These are phyloP conservation scores for Rhodocollybia butyracea DNA, from an alignment of 768 basidiomycete species.

Conservation along the genomic window DNA sequence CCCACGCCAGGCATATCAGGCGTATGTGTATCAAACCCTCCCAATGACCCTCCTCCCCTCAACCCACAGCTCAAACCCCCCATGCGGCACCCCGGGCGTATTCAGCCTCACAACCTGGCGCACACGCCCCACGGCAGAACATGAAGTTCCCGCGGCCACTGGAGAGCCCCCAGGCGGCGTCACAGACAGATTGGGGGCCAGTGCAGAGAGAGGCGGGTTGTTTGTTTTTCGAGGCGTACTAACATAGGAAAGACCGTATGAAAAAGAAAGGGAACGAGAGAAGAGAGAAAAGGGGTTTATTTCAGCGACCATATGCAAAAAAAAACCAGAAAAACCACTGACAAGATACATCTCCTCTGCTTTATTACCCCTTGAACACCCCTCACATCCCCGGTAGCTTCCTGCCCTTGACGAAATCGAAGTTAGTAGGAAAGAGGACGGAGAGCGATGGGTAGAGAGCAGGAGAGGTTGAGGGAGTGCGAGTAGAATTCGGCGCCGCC, in stretches of 20 bases:
- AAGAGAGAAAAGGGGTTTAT: no score
- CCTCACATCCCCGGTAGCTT: constrained; percentile 72
- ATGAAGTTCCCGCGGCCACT: constrained; percentile 70
- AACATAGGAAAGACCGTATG: neutral
- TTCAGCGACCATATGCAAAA: no score
- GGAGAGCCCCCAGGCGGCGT: constrained; percentile 66
- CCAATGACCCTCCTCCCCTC: constrained; percentile 53
- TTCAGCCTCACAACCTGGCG: constrained; percentile 70
- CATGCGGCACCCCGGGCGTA: constrained; percentile 67
- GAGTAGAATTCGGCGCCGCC: constrained; percentile 76
- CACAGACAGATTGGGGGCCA: constrained; percentile 60
- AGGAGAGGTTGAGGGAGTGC: constrained; percentile 35
- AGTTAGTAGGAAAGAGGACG: constrained; percentile 73
- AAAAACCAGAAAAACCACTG: constrained; percentile 78
- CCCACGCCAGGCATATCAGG: no score
- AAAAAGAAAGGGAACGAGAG: neutral
- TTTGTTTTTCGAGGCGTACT: constrained; percentile 77
- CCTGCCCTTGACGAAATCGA: constrained; percentile 77
- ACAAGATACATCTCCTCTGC: constrained; percentile 62
- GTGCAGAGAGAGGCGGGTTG: constrained; percentile 60
- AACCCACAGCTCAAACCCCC: constrained; percentile 61
- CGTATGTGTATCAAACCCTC: constrained; percentile 75
- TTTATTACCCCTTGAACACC: constrained; percentile 75
- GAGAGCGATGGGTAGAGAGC: constrained; percentile 53
- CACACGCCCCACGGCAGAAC: constrained; percentile 54